These are phyloP conservation scores for Eimeria nieschulzi DNA, from an alignment of 169 alveolate genomes.

Conservation along the genomic window DNA sequence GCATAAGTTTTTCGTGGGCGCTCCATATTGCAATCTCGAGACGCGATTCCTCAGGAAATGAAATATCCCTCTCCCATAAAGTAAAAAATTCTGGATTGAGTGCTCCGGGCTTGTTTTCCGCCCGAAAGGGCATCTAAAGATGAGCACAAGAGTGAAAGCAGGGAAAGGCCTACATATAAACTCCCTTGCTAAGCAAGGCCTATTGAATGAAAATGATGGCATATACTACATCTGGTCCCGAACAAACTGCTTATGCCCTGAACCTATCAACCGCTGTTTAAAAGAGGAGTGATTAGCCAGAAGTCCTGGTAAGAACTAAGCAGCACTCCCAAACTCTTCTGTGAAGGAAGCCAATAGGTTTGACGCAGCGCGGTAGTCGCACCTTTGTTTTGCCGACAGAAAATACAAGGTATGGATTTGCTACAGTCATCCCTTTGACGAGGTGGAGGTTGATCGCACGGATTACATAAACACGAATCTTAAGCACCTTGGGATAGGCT, in stretches of 20 bases:
- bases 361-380: constrained; percentile 11
- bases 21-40: constrained; percentile 82
- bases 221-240: no score
- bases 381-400: constrained; percentile 82
- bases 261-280: no score
- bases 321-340: background rate
- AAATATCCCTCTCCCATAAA: constrained; percentile 84
- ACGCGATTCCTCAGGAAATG: constrained; percentile 86
- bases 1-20: constrained; percentile 79
- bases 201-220: no score
- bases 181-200: no score
- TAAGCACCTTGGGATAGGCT: constrained; percentile 83
- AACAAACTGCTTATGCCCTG: no score
- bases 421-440: constrained; percentile 66
- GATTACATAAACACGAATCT: constrained; percentile 85
- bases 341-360: background rate
- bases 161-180: no score
- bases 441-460: constrained; percentile 80
- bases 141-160: no score
- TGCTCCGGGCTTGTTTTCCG: constrained; percentile 74
- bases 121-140: constrained; percentile 74
- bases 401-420: constrained; percentile 83
- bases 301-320: background rate
- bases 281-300: no score
- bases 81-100: constrained; percentile 84